Conservation (phyloP, 176 grass and related monocot species). For the Musa itinerans region DNA sequence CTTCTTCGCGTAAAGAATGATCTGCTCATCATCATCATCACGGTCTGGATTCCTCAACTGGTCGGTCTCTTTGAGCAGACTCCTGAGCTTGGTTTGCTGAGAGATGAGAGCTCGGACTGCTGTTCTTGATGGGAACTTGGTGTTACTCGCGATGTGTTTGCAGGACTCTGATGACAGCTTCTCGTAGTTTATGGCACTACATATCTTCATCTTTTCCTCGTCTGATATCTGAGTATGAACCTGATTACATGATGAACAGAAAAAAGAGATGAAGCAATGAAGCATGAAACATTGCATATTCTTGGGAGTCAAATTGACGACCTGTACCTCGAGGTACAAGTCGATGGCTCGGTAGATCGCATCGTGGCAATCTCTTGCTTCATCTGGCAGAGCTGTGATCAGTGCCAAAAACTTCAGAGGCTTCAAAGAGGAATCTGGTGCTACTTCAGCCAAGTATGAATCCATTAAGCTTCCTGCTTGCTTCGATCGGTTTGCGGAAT, state of each 20-base stretch:
- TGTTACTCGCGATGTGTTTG: slow-evolving; percentile 65
- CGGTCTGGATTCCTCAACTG: slow-evolving; percentile 17
- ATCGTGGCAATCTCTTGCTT: slow-evolving; percentile 78
- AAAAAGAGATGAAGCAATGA: not conserved
- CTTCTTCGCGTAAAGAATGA: slow-evolving; percentile 68
- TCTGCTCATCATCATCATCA: slow-evolving; percentile 28
- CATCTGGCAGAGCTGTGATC: slow-evolving; percentile 45
- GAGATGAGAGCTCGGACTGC: slow-evolving; percentile 76
- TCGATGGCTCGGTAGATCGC: slow-evolving; percentile 76
- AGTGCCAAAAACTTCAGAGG: slow-evolving; percentile 57
- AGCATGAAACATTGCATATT: not conserved
- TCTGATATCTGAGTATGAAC: slow-evolving; percentile 57
- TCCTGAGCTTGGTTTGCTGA: slow-evolving; percentile 73
- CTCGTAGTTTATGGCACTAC: slow-evolving; percentile 69
- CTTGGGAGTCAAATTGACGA: not conserved
- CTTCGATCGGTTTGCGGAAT: slow-evolving; percentile 35
- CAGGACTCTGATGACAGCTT: slow-evolving; percentile 85
- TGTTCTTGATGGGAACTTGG: slow-evolving; percentile 65
- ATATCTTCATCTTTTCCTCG: slow-evolving; percentile 89
- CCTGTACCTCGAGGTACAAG: slow-evolving; percentile 72
- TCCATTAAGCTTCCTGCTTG: slow-evolving; percentile 60
- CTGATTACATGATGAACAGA: slow-evolving; percentile 17
- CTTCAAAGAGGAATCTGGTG: slow-evolving; percentile 62
- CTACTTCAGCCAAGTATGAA: slow-evolving; percentile 79
- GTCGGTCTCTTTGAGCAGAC: slow-evolving; percentile 44